Percentiles rank a stretch among this genome's conserved stretches.
Conservation (phyloP, 345 rosid species). For the Aquilaria yunnanensis region DNA sequence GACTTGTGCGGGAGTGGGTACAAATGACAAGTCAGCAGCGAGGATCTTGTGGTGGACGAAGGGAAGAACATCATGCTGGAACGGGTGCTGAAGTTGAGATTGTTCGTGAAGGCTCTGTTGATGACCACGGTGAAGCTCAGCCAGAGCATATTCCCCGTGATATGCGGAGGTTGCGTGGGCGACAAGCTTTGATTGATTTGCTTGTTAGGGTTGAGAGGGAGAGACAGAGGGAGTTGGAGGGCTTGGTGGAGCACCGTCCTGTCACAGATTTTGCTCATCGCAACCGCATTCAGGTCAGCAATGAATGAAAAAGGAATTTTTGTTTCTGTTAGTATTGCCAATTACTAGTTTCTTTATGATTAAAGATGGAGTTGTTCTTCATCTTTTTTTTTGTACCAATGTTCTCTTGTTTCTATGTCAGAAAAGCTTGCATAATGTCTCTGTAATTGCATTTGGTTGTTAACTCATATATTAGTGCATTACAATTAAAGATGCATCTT, state of each 20-base stretch:
- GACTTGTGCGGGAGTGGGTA: constrained; percentile 96
- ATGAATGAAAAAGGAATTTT: too few relatives aligned
- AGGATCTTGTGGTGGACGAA: constrained; percentile 51
- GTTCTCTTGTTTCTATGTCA: too few relatives aligned
- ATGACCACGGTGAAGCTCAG: constrained; percentile 62
- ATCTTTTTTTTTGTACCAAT: too few relatives aligned
- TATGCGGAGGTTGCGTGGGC: constrained; percentile 79
- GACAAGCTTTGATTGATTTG: constrained; percentile 85
- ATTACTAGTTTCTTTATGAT: too few relatives aligned
- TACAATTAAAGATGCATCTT: too few relatives aligned
- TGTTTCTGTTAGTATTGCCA: too few relatives aligned
- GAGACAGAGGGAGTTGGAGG: constrained; percentile 86
- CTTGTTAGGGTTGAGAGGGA: constrained; percentile 88
- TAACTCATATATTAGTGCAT: too few relatives aligned
- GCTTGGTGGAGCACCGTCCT: constrained; percentile 90
- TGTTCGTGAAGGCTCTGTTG: constrained; percentile 46
- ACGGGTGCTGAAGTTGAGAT: constrained; percentile 41
- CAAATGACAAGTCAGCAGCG: constrained; percentile 96
- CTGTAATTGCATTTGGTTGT: too few relatives aligned
- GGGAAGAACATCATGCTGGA: constrained; percentile 51
- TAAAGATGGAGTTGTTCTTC: too few relatives aligned
- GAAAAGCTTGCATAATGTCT: too few relatives aligned
- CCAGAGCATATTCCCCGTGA: constrained; percentile 72
- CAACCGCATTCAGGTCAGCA: constrained; percentile 87
- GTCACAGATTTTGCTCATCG: constrained; percentile 99